phyloP scores from a whole-genome alignment of 345 rosid species.

The Populus deltoides region DNA sequence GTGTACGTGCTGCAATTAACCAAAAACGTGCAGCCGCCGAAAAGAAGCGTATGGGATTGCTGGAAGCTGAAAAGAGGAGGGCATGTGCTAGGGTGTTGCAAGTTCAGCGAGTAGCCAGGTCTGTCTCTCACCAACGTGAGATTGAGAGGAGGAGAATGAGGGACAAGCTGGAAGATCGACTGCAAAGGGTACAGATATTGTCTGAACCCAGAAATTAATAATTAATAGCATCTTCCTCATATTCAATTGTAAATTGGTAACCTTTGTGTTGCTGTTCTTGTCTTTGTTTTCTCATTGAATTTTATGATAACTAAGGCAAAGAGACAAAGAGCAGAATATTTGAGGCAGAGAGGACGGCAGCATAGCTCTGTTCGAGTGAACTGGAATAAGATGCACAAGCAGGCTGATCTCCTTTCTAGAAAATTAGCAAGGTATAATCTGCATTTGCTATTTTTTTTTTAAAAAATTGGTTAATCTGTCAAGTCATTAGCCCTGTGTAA shows the following conservation, averaged over 20 bases:
- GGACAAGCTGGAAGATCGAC: constrained; percentile 78
- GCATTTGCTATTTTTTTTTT: neutral
- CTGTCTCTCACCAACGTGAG: constrained; percentile 78
- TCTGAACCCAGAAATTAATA: constrained; percentile 10
- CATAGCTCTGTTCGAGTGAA: constrained; percentile 46
- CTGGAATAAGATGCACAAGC: constrained; percentile 55
- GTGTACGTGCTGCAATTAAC: constrained; percentile 71
- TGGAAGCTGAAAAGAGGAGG: constrained; percentile 86
- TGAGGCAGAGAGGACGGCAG: constrained; percentile 75
- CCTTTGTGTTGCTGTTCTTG: neutral
- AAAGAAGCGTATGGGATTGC: constrained; percentile 76
- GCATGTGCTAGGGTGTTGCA: constrained; percentile 74
- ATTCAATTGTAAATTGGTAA: neutral
- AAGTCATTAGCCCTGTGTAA: neutral
- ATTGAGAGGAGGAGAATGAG: constrained; percentile 77
- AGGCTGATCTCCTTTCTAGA: constrained; percentile 74
- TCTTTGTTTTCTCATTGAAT: constrained; percentile 6
- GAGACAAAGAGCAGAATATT: constrained; percentile 81
- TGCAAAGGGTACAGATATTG: constrained; percentile 59
- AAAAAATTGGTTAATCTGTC: neutral
- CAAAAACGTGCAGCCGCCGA: constrained; percentile 93
- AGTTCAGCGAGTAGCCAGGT: constrained; percentile 70
- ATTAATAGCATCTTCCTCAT: neutral
- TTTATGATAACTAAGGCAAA: constrained; percentile 60
- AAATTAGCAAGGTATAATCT: constrained; percentile 65